Evolutionary conservation across 2,329 filamentous ascomycete genomes (phyloP).

Genomic region (Fusarium transvaalense): DNA sequence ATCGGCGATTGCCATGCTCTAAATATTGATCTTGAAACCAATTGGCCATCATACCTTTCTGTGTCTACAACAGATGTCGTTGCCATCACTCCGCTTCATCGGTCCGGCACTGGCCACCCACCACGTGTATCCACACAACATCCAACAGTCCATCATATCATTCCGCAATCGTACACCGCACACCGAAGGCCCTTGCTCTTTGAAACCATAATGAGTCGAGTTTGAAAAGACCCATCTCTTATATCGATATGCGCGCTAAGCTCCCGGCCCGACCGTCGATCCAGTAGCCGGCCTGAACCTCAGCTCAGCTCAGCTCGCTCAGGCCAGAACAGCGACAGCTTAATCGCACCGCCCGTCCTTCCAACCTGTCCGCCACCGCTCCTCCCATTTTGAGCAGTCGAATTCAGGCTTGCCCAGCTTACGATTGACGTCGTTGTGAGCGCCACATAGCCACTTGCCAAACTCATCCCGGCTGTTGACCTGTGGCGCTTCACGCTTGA

Average conservation of each 20-base stretch:
- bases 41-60: conserved; percentile 15
- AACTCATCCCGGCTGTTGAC: conserved; percentile 75
- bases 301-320: conserved; percentile 39
- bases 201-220: conserved; percentile 12
- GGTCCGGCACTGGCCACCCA: conserved; percentile 25
- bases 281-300: conserved; percentile 24
- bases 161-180: conserved; percentile 34
- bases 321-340: conserved; percentile 22
- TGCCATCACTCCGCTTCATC: conserved; percentile 20
- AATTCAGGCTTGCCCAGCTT: conserved; percentile 93
- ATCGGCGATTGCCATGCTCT: conserved; percentile 27
- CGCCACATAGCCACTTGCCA: conserved; percentile 85
- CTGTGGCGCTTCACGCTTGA: conserved; percentile 76
- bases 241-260: conserved; percentile 19
- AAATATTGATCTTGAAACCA: conserved; percentile 1
- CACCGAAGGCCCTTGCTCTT: conserved; percentile 25
- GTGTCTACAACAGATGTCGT: conserved; percentile 2
- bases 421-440: conserved; percentile 87
- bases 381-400: conserved; percentile 91
- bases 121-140: conserved; percentile 26
- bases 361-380: conserved; percentile 95
- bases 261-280: conserved; percentile 26
- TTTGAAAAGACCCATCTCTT: background rate
- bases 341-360: conserved; percentile 74
- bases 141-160: conserved; percentile 25